A percentile compares a stretch with the other conserved stretches of the same genome.
phyloP scores from a whole-genome alignment of 805 yeast species.

The Metschnikowia koreensis region DNA sequence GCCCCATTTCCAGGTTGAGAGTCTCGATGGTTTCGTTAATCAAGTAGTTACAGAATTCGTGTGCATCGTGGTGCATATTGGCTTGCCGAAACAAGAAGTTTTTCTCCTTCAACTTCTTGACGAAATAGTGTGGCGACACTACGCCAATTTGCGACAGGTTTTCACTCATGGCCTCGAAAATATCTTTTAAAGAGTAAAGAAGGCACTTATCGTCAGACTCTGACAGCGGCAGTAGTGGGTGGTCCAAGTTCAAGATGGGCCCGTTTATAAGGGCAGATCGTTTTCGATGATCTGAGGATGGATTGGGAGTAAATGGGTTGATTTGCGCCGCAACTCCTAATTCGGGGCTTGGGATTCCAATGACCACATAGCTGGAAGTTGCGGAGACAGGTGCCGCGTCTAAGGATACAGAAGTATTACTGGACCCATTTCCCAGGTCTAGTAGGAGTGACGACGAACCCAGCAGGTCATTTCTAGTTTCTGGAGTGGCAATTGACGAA shows the following conservation, averaged over 20 bases:
- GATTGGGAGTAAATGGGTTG: conserved; percentile 40
- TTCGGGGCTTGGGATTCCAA: conserved; percentile 44
- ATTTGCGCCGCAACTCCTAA: conserved; percentile 31
- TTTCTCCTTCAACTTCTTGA: conserved; percentile 73
- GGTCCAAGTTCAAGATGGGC: conserved; percentile 81
- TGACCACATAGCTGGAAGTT: conserved; percentile 33
- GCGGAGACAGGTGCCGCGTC: conserved; percentile 26
- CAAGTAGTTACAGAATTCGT: conserved; percentile 87
- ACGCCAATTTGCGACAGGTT: conserved; percentile 70
- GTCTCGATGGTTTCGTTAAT: conserved; percentile 67
- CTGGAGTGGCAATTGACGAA: conserved; percentile 16
- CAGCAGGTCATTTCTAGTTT: conserved; percentile 27
- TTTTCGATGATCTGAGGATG: conserved; percentile 69
- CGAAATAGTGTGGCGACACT: conserved; percentile 74
- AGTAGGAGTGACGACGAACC: conserved; percentile 36
- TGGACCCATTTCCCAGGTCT: conserved; percentile 15
- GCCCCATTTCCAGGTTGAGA: conserved; percentile 40
- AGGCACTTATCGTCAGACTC: conserved; percentile 31
- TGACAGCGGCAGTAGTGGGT: conserved; percentile 46
- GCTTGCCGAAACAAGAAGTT: conserved; percentile 83
- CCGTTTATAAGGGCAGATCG: conserved; percentile 75
- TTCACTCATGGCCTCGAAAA: conserved; percentile 81
- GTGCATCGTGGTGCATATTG: conserved; percentile 96
- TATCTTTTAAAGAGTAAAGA: conserved; percentile 70
- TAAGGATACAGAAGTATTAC: conserved; percentile 7